Percentiles rank a stretch among this genome's conserved stretches.
phyloP scores from a whole-genome alignment of 2,329 filamentous ascomycete species.

The Scortechinia acanthostroma region DNA sequence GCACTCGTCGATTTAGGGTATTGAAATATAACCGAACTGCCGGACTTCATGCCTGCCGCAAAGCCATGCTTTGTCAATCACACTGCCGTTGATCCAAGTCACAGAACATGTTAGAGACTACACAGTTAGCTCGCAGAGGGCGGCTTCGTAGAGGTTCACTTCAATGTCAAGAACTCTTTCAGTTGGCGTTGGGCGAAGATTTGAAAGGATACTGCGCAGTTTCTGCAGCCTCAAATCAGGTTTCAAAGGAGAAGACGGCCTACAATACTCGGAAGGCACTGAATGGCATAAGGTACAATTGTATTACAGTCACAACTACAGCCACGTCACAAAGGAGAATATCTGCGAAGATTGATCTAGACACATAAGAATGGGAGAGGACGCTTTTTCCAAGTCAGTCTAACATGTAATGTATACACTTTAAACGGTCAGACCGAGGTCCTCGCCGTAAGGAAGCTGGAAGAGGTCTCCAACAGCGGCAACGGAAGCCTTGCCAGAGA shows the following conservation, averaged over 20 bases:
- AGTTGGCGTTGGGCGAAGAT: too few species aligned
- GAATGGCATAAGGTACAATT: conserved; percentile 2
- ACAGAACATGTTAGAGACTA: too few species aligned
- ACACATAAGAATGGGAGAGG: not conserved
- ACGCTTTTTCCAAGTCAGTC: not conserved
- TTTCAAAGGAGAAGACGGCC: not conserved
- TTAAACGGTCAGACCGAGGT: conserved; percentile 2
- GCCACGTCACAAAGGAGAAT: conserved; percentile 1
- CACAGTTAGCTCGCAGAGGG: too few species aligned
- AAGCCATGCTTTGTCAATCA: too few species aligned
- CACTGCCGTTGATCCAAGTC: too few species aligned
- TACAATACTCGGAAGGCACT: not conserved
- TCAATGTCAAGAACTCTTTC: too few species aligned
- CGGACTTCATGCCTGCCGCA: too few species aligned
- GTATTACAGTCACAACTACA: conserved; percentile 3
- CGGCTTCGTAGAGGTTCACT: too few species aligned
- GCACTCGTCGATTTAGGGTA: too few species aligned
- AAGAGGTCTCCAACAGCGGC: not conserved
- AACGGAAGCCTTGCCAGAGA: conserved; percentile 1
- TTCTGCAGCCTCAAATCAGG: too few species aligned
- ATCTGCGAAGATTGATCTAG: conserved; percentile 3
- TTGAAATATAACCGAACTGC: too few species aligned
- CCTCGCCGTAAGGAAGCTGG: conserved; percentile 2
- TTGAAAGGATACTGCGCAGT: too few species aligned
- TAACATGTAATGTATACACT: not conserved